These are phyloP conservation scores for Gynostemma pentaphyllum DNA, from an alignment of 306 rosid species.

Conservation along the genomic window DNA sequence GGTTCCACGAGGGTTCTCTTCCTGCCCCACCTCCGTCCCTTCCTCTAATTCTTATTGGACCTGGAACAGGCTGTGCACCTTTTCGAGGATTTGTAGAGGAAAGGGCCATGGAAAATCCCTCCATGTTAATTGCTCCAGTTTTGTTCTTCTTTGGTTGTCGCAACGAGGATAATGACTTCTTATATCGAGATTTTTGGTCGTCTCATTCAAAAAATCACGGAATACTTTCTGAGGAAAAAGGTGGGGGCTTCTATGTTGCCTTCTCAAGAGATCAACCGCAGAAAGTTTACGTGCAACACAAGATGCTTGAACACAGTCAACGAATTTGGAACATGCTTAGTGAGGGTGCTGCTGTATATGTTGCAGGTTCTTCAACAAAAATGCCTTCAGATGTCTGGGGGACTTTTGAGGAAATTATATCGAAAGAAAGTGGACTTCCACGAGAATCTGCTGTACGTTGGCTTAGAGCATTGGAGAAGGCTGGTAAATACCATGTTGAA, in stretches of 20 bases:
- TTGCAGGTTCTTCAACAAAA: slow-evolving; percentile 89
- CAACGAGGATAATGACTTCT: slow-evolving; percentile 55
- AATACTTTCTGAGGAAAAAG: slow-evolving; percentile 64
- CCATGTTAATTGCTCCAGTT: slow-evolving; percentile 48
- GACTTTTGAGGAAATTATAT: slow-evolving; percentile 59
- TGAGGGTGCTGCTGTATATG: slow-evolving; percentile 65
- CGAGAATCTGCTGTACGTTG: slow-evolving; percentile 59
- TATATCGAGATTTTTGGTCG: slow-evolving; percentile 72
- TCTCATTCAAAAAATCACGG: slow-evolving; percentile 40
- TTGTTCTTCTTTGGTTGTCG: slow-evolving; percentile 80
- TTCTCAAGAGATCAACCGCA: slow-evolving; percentile 79
- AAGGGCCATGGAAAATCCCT: slow-evolving; percentile 50
- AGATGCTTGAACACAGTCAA: slow-evolving; percentile 57
- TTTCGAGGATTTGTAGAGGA: slow-evolving; percentile 80
- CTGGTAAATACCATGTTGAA: slow-evolving; percentile 62
- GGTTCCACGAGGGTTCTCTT: slow-evolving; percentile 80
- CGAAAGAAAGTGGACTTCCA: slow-evolving; percentile 47
- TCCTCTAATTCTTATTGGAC: slow-evolving; percentile 82
- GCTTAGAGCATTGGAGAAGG: slow-evolving; percentile 58
- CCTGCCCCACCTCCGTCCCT: slow-evolving; percentile 65
- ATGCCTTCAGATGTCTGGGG: slow-evolving; percentile 87
- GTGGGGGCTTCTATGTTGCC: slow-evolving; percentile 78
- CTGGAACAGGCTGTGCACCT: slow-evolving; percentile 95
- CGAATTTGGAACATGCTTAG: slow-evolving; percentile 56
- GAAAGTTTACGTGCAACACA: slow-evolving; percentile 88